phyloP scores from a whole-genome alignment of 495 filamentous ascomycete species.

The Saxophila tyrrhenica region DNA sequence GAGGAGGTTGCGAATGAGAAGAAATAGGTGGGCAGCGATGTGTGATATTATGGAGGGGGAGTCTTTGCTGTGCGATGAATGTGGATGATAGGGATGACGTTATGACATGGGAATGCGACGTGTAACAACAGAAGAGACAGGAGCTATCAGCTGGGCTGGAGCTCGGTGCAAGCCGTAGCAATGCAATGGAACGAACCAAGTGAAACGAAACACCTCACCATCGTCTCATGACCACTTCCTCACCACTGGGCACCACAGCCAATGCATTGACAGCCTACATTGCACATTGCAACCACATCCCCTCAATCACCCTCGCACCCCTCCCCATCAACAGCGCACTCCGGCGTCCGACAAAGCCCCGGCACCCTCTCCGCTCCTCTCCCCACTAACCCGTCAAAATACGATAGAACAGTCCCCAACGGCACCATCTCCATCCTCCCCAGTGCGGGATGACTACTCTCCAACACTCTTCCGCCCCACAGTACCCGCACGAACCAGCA shows the following conservation, averaged over 20 bases:
- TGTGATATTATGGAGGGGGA: background rate
- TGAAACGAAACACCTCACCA: background rate
- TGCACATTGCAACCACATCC: background rate
- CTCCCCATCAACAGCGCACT: slow-evolving; percentile 8
- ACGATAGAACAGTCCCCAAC: slow-evolving; percentile 44
- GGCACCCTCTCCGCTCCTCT: slow-evolving; percentile 35
- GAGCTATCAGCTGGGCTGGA: background rate
- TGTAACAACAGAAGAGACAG: background rate
- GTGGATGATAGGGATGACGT: background rate
- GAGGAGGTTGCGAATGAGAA: slow-evolving; percentile 22
- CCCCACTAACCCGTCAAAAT: slow-evolving; percentile 55
- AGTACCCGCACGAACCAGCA: slow-evolving; percentile 37
- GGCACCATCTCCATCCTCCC: slow-evolving; percentile 53
- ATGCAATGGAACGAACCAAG: background rate
- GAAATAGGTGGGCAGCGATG: background rate
- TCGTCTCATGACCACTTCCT: background rate
- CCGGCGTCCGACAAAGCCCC: slow-evolving; percentile 9
- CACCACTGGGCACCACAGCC: no score
- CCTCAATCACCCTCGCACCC: background rate
- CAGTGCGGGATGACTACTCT: slow-evolving; percentile 45
- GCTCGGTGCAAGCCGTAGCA: no score
- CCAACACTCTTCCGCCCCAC: slow-evolving; percentile 50
- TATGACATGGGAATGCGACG: background rate
- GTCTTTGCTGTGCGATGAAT: background rate
- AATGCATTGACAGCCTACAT: no score